Percentiles rank a stretch among this genome's conserved stretches.
Evolutionary conservation across 108 stramenopile species (phyloP).

Genomic region (Schizochytrium sp.): DNA sequence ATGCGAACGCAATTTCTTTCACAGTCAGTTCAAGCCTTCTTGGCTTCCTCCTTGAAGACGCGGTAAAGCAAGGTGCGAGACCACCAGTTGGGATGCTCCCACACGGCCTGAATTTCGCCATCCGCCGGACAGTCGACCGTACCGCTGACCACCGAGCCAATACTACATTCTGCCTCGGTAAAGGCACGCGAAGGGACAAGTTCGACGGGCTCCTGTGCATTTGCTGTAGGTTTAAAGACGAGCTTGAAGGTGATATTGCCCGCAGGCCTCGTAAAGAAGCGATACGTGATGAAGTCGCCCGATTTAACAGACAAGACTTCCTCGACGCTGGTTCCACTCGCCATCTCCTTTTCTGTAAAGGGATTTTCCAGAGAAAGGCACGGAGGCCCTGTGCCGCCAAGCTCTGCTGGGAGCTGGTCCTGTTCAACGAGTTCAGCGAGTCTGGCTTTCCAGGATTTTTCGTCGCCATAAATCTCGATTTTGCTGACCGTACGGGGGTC

Average conservation of each 20-base stretch:
- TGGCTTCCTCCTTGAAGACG: not conserved
- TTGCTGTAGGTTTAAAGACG: not conserved
- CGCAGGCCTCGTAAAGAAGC: not conserved
- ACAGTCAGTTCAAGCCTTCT: not conserved
- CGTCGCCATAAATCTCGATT: not conserved
- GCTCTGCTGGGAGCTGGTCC: slow-evolving; percentile 25
- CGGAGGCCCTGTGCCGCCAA: slow-evolving; percentile 1
- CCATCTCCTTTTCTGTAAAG: not conserved
- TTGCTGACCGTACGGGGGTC: slow-evolving; percentile 28
- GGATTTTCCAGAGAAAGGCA: not conserved
- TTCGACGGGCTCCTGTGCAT: not conserved
- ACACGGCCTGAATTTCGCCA: not conserved
- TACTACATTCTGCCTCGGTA: not conserved
- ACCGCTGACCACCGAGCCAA: not conserved
- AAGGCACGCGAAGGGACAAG: not conserved
- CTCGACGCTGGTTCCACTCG: not conserved
- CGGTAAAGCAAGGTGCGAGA: not conserved
- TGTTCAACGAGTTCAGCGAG: slow-evolving; percentile 1
- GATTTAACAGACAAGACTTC: not conserved
- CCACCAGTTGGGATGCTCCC: slow-evolving; percentile 14
- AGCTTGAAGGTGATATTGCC: slow-evolving; percentile 5
- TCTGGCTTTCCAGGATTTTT: not conserved
- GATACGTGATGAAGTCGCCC: not conserved
- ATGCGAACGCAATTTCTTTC: no score
- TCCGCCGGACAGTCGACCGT: not conserved